These are phyloP conservation scores for Chalciporus pseudorubinellus DNA, from an alignment of 768 basidiomycete genomes.

Conservation along the genomic window DNA sequence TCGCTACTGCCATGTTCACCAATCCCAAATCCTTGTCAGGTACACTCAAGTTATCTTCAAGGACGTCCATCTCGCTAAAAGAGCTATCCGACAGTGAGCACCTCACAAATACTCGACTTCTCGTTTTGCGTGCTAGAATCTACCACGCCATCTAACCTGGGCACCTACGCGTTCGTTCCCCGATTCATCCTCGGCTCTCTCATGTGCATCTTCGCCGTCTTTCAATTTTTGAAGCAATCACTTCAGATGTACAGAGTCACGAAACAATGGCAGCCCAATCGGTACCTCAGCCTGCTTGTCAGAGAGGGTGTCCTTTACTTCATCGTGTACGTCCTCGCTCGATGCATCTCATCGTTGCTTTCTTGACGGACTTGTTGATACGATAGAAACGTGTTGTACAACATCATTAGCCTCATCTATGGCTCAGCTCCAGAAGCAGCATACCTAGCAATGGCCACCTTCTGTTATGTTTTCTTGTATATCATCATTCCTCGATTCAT, in stretches of 20 bases:
- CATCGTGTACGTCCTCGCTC: not conserved
- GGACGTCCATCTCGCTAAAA: too few relatives aligned
- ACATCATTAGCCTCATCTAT: too few relatives aligned
- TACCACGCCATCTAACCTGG: too few relatives aligned
- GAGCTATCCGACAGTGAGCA: too few relatives aligned
- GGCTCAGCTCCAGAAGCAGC: too few relatives aligned
- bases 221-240: not conserved
- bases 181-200: not conserved
- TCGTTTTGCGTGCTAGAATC: too few relatives aligned
- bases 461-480: not conserved
- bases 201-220: constrained; percentile 6
- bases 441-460: too few relatives aligned
- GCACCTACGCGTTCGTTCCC: not conserved
- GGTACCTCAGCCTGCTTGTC: constrained; percentile 6
- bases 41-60: not conserved
- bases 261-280: constrained; percentile 6
- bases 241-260: not conserved
- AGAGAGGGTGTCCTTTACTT: constrained; percentile 12
- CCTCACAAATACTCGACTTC: too few relatives aligned
- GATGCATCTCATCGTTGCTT: too few relatives aligned
- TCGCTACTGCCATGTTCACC: not conserved
- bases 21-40: not conserved
- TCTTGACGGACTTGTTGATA: too few relatives aligned
- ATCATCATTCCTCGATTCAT: not conserved
- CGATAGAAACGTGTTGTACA: too few relatives aligned